Conservation (phyloP, 148 eudicot species). For the Pouteria glomerata region DNA sequence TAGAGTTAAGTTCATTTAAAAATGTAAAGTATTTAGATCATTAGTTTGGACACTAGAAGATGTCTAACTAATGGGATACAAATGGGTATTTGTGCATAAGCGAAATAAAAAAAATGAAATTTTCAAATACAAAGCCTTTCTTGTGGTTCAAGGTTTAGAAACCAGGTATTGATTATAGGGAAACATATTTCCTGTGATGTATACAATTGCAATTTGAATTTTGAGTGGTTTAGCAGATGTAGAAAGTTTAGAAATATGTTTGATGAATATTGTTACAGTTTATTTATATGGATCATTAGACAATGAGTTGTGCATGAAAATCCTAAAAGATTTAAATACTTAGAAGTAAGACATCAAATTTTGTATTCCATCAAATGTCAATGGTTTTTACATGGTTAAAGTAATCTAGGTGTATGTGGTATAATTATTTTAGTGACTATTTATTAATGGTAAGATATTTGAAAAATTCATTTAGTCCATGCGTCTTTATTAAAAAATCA, state of each 20-base stretch:
- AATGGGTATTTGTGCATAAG: neutral
- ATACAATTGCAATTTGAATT: neutral
- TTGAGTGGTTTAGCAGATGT: neutral
- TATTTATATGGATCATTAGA: conserved; percentile 11
- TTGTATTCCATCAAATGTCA: conserved; percentile 1
- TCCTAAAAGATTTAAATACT: neutral
- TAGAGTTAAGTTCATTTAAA: neutral
- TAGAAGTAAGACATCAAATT: neutral
- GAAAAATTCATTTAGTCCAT: neutral
- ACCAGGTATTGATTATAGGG: neutral
- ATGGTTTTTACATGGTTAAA: neutral
- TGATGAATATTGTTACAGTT: conserved; percentile 2
- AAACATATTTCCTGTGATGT: neutral
- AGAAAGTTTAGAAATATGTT: neutral
- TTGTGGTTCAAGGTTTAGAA: neutral
- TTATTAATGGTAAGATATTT: neutral
- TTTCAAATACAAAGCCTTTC: neutral
- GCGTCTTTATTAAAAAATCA: neutral
- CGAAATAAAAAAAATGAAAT: conserved; percentile 2
- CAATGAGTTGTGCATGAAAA: neutral
- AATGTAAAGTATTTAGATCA: conserved; percentile 4
- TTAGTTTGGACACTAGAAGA: neutral
- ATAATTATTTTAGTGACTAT: neutral
- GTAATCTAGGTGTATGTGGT: neutral
- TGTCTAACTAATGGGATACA: neutral